Evolutionary conservation across 2,329 filamentous ascomycete genomes (phyloP), one percentile per base, ranked within the genome.

Genomic region (Curvularia verruculosa): DNA sequence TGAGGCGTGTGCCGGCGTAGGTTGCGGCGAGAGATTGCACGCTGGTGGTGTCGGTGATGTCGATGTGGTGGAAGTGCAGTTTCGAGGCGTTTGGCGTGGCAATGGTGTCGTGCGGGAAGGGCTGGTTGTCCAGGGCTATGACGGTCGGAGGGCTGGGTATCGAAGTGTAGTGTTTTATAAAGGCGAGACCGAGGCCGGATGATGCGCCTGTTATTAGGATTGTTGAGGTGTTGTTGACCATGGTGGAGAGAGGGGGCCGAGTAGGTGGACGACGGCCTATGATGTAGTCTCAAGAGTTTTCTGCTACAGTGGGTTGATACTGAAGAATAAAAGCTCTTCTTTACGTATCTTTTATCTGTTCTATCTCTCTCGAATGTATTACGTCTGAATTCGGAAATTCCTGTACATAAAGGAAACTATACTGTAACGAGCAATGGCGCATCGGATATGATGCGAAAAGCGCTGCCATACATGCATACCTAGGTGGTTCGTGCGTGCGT

Each of bases 121-220:
- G 58, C 0, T 46, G 19, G 26, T 57, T 55, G 54, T 74, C 71
- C 1, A 74, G 23, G 1, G 65, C 70, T 47, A 71, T 47, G 18
- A 72, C 66, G 8, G 40, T 53, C 8, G 52, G 44, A 0, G 61
- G 45, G 1, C 52, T 45, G 12, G 50, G 52, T 0, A 57, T 59
- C 0, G 62, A 61, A 34, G 58, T 48, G 56, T 72, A 72, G 64
- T 74, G 64, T 13, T 62, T 39, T 5, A 70, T 28, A 45, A 74
- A 89, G 67, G 85, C 87, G 54, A 85, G 85, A 29, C 95, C 95
- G 76, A 99, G 97, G 62, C 95, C 95, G 34, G 91, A 95, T 4
- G 91, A 95, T 34, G 94, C 93, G 56, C 95, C 94, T n/a, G 95
- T 98, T 67, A 99, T 86, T 55, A 98, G 79, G 57, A 98, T 82